phyloP scores from a whole-genome alignment of 768 basidiomycete species.

The Porphyrellus cyaneotinctus region DNA sequence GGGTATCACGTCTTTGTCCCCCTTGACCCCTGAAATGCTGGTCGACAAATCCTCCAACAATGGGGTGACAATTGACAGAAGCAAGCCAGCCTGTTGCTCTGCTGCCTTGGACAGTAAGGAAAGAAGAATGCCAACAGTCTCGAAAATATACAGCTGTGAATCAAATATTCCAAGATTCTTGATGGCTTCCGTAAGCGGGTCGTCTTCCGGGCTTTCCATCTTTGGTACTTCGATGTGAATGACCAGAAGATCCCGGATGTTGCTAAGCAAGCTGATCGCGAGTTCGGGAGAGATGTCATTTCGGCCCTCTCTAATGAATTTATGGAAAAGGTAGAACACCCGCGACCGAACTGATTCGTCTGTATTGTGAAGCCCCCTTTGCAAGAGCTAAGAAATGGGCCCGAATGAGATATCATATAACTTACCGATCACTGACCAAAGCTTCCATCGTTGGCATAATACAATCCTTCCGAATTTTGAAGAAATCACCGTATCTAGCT shows the following conservation, averaged over 20 bases:
- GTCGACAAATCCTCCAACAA: constrained; percentile 71
- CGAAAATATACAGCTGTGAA: constrained; percentile 91
- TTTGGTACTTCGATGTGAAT: constrained; percentile 77
- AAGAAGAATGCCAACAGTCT: constrained; percentile 81
- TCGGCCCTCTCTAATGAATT: constrained; percentile 81
- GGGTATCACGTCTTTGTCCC: constrained; percentile 64
- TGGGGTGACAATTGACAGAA: constrained; percentile 79
- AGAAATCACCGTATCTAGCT: constrained; percentile 93
- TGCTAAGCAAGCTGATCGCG: constrained; percentile 64
- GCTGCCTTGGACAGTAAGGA: constrained; percentile 67
- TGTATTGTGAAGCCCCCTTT: constrained; percentile 82
- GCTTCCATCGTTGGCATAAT: constrained; percentile 85
- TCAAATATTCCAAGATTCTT: constrained; percentile 71
- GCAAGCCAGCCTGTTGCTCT: constrained; percentile 61
- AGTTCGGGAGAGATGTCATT: constrained; percentile 74
- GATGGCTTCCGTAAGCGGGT: constrained; percentile 76
- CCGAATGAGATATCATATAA: constrained; percentile 1
- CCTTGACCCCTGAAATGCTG: constrained; percentile 50
- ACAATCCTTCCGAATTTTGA: constrained; percentile 87
- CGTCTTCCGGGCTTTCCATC: constrained; percentile 67
- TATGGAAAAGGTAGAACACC: constrained; percentile 88
- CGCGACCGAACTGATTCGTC: constrained; percentile 68
- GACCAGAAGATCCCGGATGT: constrained; percentile 70
- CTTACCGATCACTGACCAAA: constrained; percentile 80
- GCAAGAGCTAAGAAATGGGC: constrained; percentile 2